phyloP scores from a whole-genome alignment of 2,329 filamentous ascomycete genomes.

The Aspergillus arachidicola region DNA sequence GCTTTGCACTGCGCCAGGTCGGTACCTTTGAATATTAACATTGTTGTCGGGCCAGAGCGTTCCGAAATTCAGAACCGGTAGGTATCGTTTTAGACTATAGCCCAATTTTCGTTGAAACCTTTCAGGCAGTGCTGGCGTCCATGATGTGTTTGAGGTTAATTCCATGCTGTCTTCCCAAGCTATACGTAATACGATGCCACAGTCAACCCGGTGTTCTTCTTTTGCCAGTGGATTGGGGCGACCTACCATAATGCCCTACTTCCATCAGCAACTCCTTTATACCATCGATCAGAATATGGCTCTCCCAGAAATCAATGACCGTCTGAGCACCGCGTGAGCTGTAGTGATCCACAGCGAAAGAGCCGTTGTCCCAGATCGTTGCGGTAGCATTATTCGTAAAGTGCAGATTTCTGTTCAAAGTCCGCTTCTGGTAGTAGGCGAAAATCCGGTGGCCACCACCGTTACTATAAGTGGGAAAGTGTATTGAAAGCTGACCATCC shows the following conservation, averaged over 20 bases:
- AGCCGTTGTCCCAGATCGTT: slow-evolving; percentile 39
- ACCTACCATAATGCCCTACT: slow-evolving; percentile 38
- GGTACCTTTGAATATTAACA: slow-evolving; percentile 1
- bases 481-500: not conserved
- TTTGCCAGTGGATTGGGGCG: too few relatives aligned
- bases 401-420: slow-evolving; percentile 28
- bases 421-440: slow-evolving; percentile 20
- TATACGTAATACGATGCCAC: not conserved
- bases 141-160: slow-evolving; percentile 33
- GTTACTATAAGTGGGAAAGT: not conserved
- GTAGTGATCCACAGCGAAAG: slow-evolving; percentile 45
- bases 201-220: too few relatives aligned
- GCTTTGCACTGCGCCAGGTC: slow-evolving; percentile 7
- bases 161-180: slow-evolving; percentile 29
- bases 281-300: slow-evolving; percentile 38
- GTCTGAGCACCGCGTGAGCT: slow-evolving; percentile 39
- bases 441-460: slow-evolving; percentile 14
- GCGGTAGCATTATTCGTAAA: slow-evolving; percentile 16
- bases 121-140: slow-evolving; percentile 34
- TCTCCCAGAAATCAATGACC: slow-evolving; percentile 42
- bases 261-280: slow-evolving; percentile 31
- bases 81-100: slow-evolving; percentile 35
- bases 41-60: slow-evolving; percentile 7
- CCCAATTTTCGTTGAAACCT: slow-evolving; percentile 31
- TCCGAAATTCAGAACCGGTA: slow-evolving; percentile 29